These are phyloP conservation scores for Penicillium paxilli DNA, from an alignment of 495 filamentous ascomycete genomes.

Conservation along the genomic window DNA sequence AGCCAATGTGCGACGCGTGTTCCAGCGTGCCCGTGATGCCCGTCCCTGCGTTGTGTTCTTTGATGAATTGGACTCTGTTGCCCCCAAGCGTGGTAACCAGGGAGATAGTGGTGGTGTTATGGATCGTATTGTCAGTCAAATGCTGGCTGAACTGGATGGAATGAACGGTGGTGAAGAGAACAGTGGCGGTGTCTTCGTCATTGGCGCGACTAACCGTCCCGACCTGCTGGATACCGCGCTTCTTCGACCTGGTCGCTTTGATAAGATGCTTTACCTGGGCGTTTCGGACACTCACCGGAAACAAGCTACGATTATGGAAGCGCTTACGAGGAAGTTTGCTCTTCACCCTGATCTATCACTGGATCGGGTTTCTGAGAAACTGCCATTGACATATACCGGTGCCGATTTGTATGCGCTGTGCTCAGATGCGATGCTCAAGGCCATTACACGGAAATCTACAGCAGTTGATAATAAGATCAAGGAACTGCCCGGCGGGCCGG, in stretches of 20 bases:
- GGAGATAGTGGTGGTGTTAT: conserved; percentile 98
- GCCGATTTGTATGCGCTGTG: conserved; percentile 96
- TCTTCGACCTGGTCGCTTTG: conserved; percentile 88
- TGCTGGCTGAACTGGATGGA: conserved; percentile 92
- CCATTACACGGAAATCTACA: conserved; percentile 86
- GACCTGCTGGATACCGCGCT: conserved; percentile 92
- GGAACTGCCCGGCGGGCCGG: conserved; percentile 49
- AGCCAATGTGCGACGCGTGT: conserved; percentile 94
- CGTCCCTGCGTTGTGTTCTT: conserved; percentile 99
- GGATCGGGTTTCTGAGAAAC: conserved; percentile 64
- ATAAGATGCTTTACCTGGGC: conserved; percentile 98
- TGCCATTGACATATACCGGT: conserved; percentile 96
- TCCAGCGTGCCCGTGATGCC: conserved; percentile 91
- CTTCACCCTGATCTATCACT: conserved; percentile 77
- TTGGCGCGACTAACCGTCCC: conserved; percentile 93
- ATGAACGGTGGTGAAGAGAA: conserved; percentile 93
- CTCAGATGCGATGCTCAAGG: conserved; percentile 98
- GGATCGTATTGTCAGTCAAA: conserved; percentile 96
- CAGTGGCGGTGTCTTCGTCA: conserved; percentile 90
- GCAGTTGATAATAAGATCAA: conserved; percentile 83
- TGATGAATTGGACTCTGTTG: conserved; percentile 95
- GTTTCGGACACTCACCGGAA: conserved; percentile 97
- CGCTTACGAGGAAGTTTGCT: conserved; percentile 90
- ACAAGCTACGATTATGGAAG: conserved; percentile 91
- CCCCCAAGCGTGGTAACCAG: conserved; percentile 95